Evolutionary conservation across 1,139 yeast species (phyloP).

Genomic region (Saccharomycopsis hybrid): DNA sequence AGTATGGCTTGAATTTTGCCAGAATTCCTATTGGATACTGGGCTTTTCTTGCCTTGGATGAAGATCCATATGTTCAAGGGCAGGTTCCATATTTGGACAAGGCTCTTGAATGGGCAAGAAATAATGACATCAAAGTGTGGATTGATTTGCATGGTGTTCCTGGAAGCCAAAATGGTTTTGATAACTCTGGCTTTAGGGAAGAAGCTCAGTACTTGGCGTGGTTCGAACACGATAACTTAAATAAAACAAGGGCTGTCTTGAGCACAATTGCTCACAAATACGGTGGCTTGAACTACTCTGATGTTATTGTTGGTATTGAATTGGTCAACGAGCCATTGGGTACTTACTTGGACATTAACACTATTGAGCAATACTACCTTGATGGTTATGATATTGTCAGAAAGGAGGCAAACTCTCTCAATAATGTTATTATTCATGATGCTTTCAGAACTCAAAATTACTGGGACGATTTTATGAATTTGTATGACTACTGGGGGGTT

Average conservation of each 20-base stretch:
- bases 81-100: slow-evolving; percentile 66
- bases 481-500: slow-evolving; percentile 50
- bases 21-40: slow-evolving; percentile 94
- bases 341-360: slow-evolving; percentile 33
- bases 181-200: slow-evolving; percentile 87
- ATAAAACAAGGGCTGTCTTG: slow-evolving; percentile 29
- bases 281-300: slow-evolving; percentile 37
- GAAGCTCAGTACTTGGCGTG: slow-evolving; percentile 39
- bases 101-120: slow-evolving; percentile 72
- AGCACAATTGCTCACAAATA: slow-evolving; percentile 38
- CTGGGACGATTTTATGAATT: slow-evolving; percentile 38
- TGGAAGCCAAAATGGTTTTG: slow-evolving; percentile 95
- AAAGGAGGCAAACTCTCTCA: slow-evolving; percentile 21
- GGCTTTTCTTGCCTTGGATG: slow-evolving; percentile 65
- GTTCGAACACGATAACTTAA: slow-evolving; percentile 41
- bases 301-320: slow-evolving; percentile 54
- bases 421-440: slow-evolving; percentile 20
- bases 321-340: slow-evolving; percentile 63
- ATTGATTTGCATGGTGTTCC: slow-evolving; percentile 93
- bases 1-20: slow-evolving; percentile 72
- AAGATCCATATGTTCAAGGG: slow-evolving; percentile 88
- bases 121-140: slow-evolving; percentile 69
- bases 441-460: slow-evolving; percentile 55
- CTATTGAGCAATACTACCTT: slow-evolving; percentile 21
- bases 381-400: slow-evolving; percentile 52